Percentiles rank a stretch among this genome's conserved stretches.
These are phyloP conservation scores for Colletotrichum eremochloae DNA, from an alignment of 2,329 filamentous ascomycete genomes.

Conservation along the genomic window DNA sequence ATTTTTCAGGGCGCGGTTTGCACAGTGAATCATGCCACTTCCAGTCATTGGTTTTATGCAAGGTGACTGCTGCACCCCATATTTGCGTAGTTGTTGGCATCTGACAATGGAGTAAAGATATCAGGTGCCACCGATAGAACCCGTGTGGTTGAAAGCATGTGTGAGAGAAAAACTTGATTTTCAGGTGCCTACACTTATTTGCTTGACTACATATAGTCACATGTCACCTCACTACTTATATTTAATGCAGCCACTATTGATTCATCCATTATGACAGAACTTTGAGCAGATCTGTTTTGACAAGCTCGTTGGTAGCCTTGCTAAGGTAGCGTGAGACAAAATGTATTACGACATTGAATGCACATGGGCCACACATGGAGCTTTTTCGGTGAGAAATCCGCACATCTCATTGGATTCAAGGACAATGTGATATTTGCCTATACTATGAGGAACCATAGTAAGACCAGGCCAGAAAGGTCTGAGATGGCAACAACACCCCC, in stretches of 20 bases:
- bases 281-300: neutral
- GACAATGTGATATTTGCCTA: neutral
- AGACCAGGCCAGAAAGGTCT: neutral
- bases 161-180: neutral
- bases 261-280: too few relatives aligned
- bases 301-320: neutral
- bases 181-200: too few relatives aligned
- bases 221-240: neutral
- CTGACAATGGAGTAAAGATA: neutral
- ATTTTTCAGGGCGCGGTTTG: neutral
- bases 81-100: neutral
- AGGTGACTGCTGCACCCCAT: neutral
- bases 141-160: neutral
- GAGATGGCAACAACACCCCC: neutral
- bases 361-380: neutral
- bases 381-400: neutral
- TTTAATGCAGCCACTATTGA: too few relatives aligned
- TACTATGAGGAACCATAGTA: neutral
- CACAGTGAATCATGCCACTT: neutral
- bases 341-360: neutral
- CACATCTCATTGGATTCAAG: neutral
- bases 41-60: neutral
- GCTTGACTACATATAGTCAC: neutral
- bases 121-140: too few relatives aligned
- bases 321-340: neutral